Conservation (phyloP, 352 stramenopile species). For the Phytophthora fragariaefolia region DNA sequence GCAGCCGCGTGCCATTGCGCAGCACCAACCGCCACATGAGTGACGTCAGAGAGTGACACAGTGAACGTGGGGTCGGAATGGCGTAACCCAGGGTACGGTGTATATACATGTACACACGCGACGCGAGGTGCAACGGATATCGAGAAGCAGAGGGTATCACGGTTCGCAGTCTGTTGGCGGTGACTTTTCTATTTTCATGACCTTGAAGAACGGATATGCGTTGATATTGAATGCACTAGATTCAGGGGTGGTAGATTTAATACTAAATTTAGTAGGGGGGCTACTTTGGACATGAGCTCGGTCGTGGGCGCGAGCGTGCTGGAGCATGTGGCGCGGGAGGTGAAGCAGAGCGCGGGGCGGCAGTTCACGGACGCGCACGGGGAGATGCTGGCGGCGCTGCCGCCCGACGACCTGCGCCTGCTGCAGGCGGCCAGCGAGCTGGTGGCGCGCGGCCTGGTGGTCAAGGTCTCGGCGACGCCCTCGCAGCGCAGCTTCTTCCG, state of each 20-base stretch:
- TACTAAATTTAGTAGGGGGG: too few species aligned
- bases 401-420: conserved; percentile 46
- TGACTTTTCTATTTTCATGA: too few species aligned
- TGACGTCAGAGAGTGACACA: background rate
- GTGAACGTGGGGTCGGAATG: conserved; percentile 1
- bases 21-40: conserved; percentile 58
- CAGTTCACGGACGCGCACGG: conserved; percentile 49
- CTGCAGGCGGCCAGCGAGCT: conserved; percentile 65
- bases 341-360: conserved; percentile 40
- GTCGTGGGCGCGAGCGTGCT: conserved; percentile 47
- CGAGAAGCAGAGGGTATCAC: too few species aligned
- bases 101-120: too few species aligned
- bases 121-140: too few species aligned
- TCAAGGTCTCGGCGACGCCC: conserved; percentile 54
- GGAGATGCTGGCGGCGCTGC: conserved; percentile 54
- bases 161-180: too few species aligned
- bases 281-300: conserved; percentile 31
- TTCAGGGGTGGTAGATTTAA: too few species aligned
- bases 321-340: conserved; percentile 45
- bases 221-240: too few species aligned
- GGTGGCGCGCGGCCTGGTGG: conserved; percentile 50
- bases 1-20: conserved; percentile 62
- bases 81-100: background rate
- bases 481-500: conserved; percentile 65
- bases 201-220: too few species aligned